Base-by-base conservation (phyloP, 129 eudicot species). In the Dittrichia graveolens region DNA sequence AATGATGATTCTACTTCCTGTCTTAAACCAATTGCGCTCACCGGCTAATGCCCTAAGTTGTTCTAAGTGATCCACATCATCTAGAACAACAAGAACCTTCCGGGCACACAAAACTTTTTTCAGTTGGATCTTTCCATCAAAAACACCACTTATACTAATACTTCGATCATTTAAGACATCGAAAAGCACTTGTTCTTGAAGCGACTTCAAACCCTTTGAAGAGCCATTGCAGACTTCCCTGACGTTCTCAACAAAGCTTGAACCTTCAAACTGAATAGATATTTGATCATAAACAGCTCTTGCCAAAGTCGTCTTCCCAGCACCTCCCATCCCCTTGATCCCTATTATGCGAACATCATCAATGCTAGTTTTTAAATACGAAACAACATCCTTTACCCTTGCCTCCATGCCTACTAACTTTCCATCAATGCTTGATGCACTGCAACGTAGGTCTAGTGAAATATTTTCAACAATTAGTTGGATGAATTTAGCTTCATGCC, bases 321-420 rank as follows among this genome's bases (percentile, higher is more conserved):
- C 73, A n/a, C 73, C 61, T 8, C 73, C 61, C 5, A 68, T 68
- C 47, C 73, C 73, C 37, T 14, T 49, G 47, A 67, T 67, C 46
- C 73, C 73, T 67, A 49, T 14, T 61, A 49, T 48, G 8, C 73
- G 39, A n/a, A 68, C 61, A n/a, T 68, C 49, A 7, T 49, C 61
- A n/a, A 0, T 3, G 35, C 34, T n/a, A 3, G 5, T n/a, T 67
- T 35, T n/a, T 49, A 67, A 67, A 48, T 35, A 67, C 50, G 61
- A 49, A 68, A 68, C 48, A 3, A 68, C 48, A 0, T n/a, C 7
- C 5, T 50, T 47, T 2, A 49, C 58, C 15, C 73, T 60, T 2
- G 47, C n/a, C 73, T n/a, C 61, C 73, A 68, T 68, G 37, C 73
- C 73, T 8, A 68, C 14, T 49, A 68, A 50, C 0, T 68, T 68